Evolutionary conservation across 352 stramenopile genomes (phyloP).

Genomic region (Phytophthora fragariae): DNA sequence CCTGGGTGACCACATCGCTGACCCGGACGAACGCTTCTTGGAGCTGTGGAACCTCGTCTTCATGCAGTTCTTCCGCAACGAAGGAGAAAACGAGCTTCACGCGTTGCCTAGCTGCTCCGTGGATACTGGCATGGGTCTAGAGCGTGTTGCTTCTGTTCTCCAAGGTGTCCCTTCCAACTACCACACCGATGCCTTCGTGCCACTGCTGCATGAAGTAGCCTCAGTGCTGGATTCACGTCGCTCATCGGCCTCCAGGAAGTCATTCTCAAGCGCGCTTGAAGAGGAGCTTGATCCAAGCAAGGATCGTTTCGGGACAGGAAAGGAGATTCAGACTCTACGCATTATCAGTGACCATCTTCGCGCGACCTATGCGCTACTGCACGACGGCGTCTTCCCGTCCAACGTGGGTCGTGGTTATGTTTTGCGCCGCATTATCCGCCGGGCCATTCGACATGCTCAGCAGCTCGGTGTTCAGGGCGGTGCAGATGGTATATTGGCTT

Average conservation of each 20-base stretch:
- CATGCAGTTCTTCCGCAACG: slow-evolving; percentile 96
- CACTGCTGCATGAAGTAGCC: slow-evolving; percentile 74
- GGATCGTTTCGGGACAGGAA: slow-evolving; percentile 53
- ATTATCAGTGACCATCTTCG: slow-evolving; percentile 97
- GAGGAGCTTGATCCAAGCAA: slow-evolving; percentile 55
- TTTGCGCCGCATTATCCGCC: slow-evolving; percentile 94
- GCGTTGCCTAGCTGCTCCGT: slow-evolving; percentile 93
- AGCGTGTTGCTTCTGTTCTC: slow-evolving; percentile 95
- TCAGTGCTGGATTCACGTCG: slow-evolving; percentile 52
- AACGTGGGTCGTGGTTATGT: slow-evolving; percentile 97
- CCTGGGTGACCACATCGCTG: slow-evolving; percentile 76
- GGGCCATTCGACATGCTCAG: slow-evolving; percentile 80
- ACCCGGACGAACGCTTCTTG: slow-evolving; percentile 87
- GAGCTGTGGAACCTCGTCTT: slow-evolving; percentile 99
- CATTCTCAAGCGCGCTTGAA: slow-evolving; percentile 51
- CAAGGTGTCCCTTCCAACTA: slow-evolving; percentile 96
- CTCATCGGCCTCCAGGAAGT: slow-evolving; percentile 14
- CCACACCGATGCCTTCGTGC: slow-evolving; percentile 97
- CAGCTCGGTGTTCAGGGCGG: slow-evolving; percentile 58
- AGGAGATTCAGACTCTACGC: slow-evolving; percentile 74
- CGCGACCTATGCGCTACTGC: slow-evolving; percentile 94
- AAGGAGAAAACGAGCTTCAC: slow-evolving; percentile 74
- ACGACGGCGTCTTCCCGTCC: slow-evolving; percentile 95
- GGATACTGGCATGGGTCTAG: slow-evolving; percentile 98
- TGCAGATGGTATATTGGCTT: slow-evolving; percentile 45